Percentiles rank a stretch among this genome's conserved stretches.
Conservation (phyloP, 2,329 filamentous ascomycete genomes). For the Cytospora piceae region DNA sequence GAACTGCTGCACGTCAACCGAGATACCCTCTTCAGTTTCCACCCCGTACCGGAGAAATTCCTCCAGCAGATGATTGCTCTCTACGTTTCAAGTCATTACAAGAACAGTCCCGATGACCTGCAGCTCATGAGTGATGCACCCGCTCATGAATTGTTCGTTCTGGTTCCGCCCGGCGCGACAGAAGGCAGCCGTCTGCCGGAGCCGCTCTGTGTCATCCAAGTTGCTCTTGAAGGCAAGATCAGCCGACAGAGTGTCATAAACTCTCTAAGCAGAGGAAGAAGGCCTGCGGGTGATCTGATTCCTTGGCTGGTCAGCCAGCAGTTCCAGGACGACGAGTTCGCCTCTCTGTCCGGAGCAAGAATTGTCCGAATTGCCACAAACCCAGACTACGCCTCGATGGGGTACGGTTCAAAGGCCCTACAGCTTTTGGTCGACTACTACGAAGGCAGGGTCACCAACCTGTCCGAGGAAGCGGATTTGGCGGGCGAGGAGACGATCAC, state of each 20-base stretch:
- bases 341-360: slow-evolving; percentile 86
- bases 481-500: slow-evolving; percentile 67
- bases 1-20: slow-evolving; percentile 93
- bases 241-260: slow-evolving; percentile 91
- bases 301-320: slow-evolving; percentile 98
- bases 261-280: slow-evolving; percentile 83
- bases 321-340: slow-evolving; percentile 97
- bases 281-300: slow-evolving; percentile 90
- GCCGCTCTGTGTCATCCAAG: slow-evolving; percentile 91
- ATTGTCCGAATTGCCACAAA: slow-evolving; percentile 95
- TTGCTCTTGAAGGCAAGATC: slow-evolving; percentile 92
- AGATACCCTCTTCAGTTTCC: slow-evolving; percentile 97
- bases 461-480: slow-evolving; percentile 70
- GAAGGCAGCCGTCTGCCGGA: slow-evolving; percentile 81
- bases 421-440: slow-evolving; percentile 91
- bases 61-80: slow-evolving; percentile 97
- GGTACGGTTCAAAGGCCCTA: slow-evolving; percentile 88
- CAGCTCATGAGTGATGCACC: slow-evolving; percentile 98
- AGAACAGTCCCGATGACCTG: slow-evolving; percentile 97
- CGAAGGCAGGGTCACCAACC: slow-evolving; percentile 84
- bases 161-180: slow-evolving; percentile 83
- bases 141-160: slow-evolving; percentile 92
- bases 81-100: slow-evolving; percentile 97
- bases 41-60: slow-evolving; percentile 95
- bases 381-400: slow-evolving; percentile 89